Conservation (phyloP, 1,284 basidiomycete species). For the Athelia sp. region DNA sequence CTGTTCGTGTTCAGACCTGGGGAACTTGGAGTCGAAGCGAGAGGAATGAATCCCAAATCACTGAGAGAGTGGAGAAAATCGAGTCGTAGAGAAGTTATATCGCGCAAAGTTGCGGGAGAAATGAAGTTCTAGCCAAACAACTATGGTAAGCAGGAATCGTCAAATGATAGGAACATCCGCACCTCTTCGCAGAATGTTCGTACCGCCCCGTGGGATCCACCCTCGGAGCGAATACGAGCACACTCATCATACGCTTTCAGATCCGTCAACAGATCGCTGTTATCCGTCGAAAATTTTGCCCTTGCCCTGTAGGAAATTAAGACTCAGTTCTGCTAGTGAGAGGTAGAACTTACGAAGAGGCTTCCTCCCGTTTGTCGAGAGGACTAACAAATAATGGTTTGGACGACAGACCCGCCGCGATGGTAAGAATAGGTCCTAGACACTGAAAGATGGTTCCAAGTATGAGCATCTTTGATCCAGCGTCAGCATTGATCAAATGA, state of each 20-base stretch:
- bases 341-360: slow-evolving; percentile 45
- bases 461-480: slow-evolving; percentile 74
- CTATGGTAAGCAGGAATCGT: not conserved
- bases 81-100: slow-evolving; percentile 73
- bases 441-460: slow-evolving; percentile 80
- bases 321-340: not conserved
- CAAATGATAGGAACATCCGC: slow-evolving; percentile 11
- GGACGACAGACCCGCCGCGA: slow-evolving; percentile 80
- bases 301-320: slow-evolving; percentile 47
- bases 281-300: slow-evolving; percentile 61
- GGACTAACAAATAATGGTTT: slow-evolving; percentile 85
- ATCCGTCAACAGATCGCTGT: slow-evolving; percentile 86
- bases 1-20: slow-evolving; percentile 56
- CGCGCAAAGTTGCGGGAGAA: slow-evolving; percentile 69
- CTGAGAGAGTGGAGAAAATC: slow-evolving; percentile 76
- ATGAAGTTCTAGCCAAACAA: slow-evolving; percentile 68
- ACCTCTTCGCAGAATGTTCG: slow-evolving; percentile 77
- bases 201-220: slow-evolving; percentile 43
- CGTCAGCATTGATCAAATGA: slow-evolving; percentile 1
- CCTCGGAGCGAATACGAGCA: slow-evolving; percentile 44
- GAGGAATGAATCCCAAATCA: slow-evolving; percentile 68
- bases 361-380: slow-evolving; percentile 80
- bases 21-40: slow-evolving; percentile 37
- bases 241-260: slow-evolving; percentile 74
- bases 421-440: slow-evolving; percentile 71